phyloP scores from a whole-genome alignment of 768 basidiomycete species.

The Russula lepida region DNA sequence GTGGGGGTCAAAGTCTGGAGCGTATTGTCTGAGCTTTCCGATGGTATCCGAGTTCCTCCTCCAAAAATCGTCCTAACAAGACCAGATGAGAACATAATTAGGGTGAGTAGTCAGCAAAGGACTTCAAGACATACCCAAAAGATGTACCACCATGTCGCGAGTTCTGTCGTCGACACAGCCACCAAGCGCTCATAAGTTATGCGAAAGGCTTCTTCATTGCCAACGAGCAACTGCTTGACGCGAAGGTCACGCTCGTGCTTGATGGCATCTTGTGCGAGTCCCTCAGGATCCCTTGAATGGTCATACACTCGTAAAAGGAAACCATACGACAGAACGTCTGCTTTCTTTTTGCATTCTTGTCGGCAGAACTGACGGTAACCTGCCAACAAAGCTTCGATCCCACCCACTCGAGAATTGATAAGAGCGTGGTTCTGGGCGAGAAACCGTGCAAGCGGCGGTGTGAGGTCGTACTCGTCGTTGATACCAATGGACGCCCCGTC shows the following conservation, averaged over 20 bases:
- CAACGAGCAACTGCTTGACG: constrained; percentile 43
- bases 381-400: constrained; percentile 40
- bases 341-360: constrained; percentile 45
- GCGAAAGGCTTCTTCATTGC: constrained; percentile 38
- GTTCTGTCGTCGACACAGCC: constrained; percentile 39
- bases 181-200: constrained; percentile 46
- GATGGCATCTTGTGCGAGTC: constrained; percentile 38
- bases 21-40: constrained; percentile 38
- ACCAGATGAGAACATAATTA: not conserved
- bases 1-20: constrained; percentile 59
- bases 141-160: constrained; percentile 69
- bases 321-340: constrained; percentile 45
- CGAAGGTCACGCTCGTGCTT: constrained; percentile 46
- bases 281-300: constrained; percentile 38
- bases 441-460: constrained; percentile 53
- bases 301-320: constrained; percentile 58
- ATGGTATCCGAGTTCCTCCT: constrained; percentile 58
- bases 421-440: constrained; percentile 46
- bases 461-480: constrained; percentile 57
- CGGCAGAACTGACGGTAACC: constrained; percentile 45
- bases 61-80: constrained; percentile 62
- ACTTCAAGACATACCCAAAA: constrained; percentile 49
- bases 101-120: too few relatives aligned
- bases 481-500: constrained; percentile 52
- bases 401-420: constrained; percentile 35